Conservation (phyloP, 352 stramenopile species). For the Globisporangium parvum region DNA sequence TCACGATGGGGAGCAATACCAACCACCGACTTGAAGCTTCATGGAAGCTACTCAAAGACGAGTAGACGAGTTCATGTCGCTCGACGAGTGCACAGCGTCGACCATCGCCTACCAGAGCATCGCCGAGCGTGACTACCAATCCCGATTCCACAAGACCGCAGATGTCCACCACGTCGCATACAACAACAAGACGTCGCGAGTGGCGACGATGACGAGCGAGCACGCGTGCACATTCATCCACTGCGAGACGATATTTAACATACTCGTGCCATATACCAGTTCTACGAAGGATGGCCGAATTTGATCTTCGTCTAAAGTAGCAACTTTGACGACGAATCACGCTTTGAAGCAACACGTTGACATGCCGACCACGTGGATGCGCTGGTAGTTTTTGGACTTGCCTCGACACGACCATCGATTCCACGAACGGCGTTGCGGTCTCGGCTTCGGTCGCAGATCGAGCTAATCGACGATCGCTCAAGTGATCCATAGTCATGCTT, state of each 20-base stretch:
- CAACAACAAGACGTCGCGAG: constrained; percentile 11
- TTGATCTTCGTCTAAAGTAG: no score
- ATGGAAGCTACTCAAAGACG: constrained; percentile 24
- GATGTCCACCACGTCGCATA: constrained; percentile 12
- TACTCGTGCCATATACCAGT: neutral
- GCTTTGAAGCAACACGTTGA: constrained; percentile 6
- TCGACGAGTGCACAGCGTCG: no score
- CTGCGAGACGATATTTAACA: constrained; percentile 12
- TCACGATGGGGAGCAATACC: constrained; percentile 20
- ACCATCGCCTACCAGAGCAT: constrained; percentile 8
- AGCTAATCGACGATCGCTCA: no score
- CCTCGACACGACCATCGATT: no score
- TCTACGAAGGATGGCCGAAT: no score
- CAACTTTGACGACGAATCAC: neutral
- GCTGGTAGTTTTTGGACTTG: no score
- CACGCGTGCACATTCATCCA: constrained; percentile 18
- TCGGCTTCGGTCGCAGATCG: no score
- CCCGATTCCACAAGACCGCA: constrained; percentile 10
- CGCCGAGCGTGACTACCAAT: constrained; percentile 12
- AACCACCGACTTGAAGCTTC: constrained; percentile 22
- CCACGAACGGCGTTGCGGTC: no score
- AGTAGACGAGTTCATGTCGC: constrained; percentile 4
- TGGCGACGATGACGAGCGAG: constrained; percentile 16
- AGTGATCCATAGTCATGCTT: no score
- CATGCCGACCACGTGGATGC: no score